Base-by-base conservation (phyloP, 768 basidiomycete genomes). In the Tricholoma saponaceum region DNA sequence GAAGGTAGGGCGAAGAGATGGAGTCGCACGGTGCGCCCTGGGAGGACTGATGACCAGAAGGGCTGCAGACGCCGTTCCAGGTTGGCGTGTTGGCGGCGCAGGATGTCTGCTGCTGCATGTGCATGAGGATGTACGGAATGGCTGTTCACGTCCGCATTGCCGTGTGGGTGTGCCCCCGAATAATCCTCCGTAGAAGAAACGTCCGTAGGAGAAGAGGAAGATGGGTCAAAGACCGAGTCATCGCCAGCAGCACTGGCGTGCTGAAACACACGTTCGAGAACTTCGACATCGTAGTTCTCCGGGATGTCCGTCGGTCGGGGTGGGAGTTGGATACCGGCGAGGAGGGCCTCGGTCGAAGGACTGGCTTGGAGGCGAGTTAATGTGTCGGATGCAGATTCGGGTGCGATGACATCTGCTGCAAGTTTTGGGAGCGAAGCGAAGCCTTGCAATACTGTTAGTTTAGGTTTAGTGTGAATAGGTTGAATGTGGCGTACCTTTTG, bases 21-120 rank as follows among this genome's bases (percentile, higher is more conserved):
- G 4, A 95, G 63, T 14, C 82, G 79, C 7, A 95, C 74, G 2
- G 72, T 79, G 16, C 92, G 82, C 23, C 82, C 77, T 9, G 87
- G 66, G 0, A 95, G 74, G 0, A 83, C 84, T 4, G 85, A 84
- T 2, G 87, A 81, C 91, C 91, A 95, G 71, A 96, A 94, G 0
- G 87, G 84, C 50, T 82, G 83, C 23, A 96, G 72, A 0, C 94
- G 84, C 5, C 79, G 70, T 66, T 93, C 89, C 4, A 96, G 78
- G 64, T 95, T 95, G 12, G 77, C 76, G 60, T 94, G 87, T 53
- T 87, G 76, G 23, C 80, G 78, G 3, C 76, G 80, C 16, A 89
- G 66, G 25, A 68, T 58, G 2, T 72, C 71, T 4, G 68, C 54
- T 3, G 70, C 57, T 5, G 65, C 47, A 26, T 66, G 62, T 43